Percentiles rank a stretch among this genome's conserved stretches.
Evolutionary conservation across 2,329 filamentous ascomycete genomes (phyloP).

Genomic region (Calonectria henricotiae): DNA sequence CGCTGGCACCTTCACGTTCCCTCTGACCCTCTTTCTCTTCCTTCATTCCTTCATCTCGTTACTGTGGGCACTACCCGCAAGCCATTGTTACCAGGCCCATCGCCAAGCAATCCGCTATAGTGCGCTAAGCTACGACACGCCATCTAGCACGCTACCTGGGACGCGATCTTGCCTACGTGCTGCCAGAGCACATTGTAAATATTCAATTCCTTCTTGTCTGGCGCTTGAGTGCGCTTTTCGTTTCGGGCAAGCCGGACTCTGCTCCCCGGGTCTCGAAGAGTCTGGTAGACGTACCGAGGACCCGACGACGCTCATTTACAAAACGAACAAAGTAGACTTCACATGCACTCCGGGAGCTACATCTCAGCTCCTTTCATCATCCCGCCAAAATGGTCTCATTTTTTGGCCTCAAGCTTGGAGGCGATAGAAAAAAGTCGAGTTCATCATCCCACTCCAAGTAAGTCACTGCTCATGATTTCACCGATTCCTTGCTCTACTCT

Average conservation of each 20-base stretch:
- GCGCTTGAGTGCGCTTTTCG: slow-evolving; percentile 12
- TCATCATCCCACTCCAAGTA: slow-evolving; percentile 58
- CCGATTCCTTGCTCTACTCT: not conserved
- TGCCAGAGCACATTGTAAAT: slow-evolving; percentile 7
- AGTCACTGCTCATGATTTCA: slow-evolving; percentile 32
- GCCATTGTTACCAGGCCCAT: slow-evolving; percentile 7
- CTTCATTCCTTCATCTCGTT: slow-evolving; percentile 25
- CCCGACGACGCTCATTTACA: not conserved
- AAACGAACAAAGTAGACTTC: slow-evolving; percentile 23
- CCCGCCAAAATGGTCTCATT: slow-evolving; percentile 70
- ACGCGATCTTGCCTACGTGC: slow-evolving; percentile 12
- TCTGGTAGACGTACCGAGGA: slow-evolving; percentile 1
- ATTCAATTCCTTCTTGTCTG: slow-evolving; percentile 7
- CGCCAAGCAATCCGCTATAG: slow-evolving; percentile 37
- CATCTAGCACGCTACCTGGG: slow-evolving; percentile 14
- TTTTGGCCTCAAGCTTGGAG: slow-evolving; percentile 72
- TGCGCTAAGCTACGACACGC: slow-evolving; percentile 13
- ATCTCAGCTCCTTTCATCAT: not conserved
- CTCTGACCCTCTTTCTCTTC: slow-evolving; percentile 1
- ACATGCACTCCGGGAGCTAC: slow-evolving; percentile 20
- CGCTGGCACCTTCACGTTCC: not conserved
- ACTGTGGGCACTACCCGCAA: slow-evolving; percentile 13
- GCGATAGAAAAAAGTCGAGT: slow-evolving; percentile 69
- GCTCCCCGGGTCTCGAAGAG: slow-evolving; percentile 5
- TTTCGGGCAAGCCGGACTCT: slow-evolving; percentile 16